These are phyloP conservation scores for Acidomyces sp. DNA, from an alignment of 495 filamentous ascomycete species.

Conservation along the genomic window DNA sequence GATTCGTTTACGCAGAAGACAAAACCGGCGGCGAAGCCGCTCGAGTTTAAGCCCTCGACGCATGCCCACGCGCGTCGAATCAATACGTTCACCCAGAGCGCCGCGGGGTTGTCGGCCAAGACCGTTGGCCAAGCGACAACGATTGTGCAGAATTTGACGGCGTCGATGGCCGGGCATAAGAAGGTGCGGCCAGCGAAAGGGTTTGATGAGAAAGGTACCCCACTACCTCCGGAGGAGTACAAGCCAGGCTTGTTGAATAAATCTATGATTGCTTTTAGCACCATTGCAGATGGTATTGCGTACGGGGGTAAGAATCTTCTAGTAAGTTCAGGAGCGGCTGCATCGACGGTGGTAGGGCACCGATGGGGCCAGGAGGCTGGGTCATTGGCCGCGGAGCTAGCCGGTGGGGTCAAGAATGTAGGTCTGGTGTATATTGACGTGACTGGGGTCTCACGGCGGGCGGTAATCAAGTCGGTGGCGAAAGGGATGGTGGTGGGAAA, in stretches of 20 bases:
- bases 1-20: slow-evolving; percentile 69
- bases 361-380: slow-evolving; percentile 76
- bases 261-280: slow-evolving; percentile 89
- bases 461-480: slow-evolving; percentile 81
- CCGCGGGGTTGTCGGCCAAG: slow-evolving; percentile 66
- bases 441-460: slow-evolving; percentile 73
- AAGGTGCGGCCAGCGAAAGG: slow-evolving; percentile 43
- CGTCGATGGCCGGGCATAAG: slow-evolving; percentile 51
- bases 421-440: slow-evolving; percentile 97
- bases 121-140: slow-evolving; percentile 71
- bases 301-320: slow-evolving; percentile 66
- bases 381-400: slow-evolving; percentile 53
- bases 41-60: slow-evolving; percentile 77
- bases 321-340: slow-evolving; percentile 55
- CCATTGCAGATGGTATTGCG: slow-evolving; percentile 84
- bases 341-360: slow-evolving; percentile 70
- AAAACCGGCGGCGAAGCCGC: slow-evolving; percentile 58
- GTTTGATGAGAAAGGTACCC: slow-evolving; percentile 49
- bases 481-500: slow-evolving; percentile 97
- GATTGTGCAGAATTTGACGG: slow-evolving; percentile 79
- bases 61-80: slow-evolving; percentile 77
- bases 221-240: slow-evolving; percentile 47
- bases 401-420: slow-evolving; percentile 85
- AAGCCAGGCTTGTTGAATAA: slow-evolving; percentile 92
- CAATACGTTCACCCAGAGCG: slow-evolving; percentile 61